Conservation (phyloP, 805 yeast genomes). For the Brettanomyces nanus region DNA sequence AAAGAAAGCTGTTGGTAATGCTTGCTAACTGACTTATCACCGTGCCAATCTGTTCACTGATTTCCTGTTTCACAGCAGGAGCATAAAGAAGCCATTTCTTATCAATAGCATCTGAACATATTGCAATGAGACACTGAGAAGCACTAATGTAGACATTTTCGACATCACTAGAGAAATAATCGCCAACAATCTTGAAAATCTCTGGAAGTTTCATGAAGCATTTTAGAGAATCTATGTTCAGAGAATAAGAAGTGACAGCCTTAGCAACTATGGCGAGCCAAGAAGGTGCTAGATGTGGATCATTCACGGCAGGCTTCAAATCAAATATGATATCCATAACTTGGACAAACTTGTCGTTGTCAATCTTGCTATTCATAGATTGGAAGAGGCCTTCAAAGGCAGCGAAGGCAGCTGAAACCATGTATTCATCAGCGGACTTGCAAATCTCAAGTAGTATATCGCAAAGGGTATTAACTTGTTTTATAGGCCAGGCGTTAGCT, state of each 20-base stretch:
- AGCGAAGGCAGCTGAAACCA: conserved; percentile 73
- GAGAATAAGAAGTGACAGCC: conserved; percentile 51
- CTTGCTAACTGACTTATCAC: conserved; percentile 44
- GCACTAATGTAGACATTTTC: conserved; percentile 64
- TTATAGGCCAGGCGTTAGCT: conserved; percentile 76
- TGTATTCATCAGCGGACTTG: conserved; percentile 73
- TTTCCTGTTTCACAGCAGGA: conserved; percentile 36
- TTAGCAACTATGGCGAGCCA: conserved; percentile 95
- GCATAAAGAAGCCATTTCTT: conserved; percentile 51
- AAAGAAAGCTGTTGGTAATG: conserved; percentile 45
- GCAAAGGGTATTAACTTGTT: conserved; percentile 62
- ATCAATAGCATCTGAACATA: conserved; percentile 59
- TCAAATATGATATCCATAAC: conserved; percentile 68
- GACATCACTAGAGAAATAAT: conserved; percentile 62
- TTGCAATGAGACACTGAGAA: conserved; percentile 78
- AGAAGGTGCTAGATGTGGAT: conserved; percentile 79
- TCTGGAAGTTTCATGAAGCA: conserved; percentile 51
- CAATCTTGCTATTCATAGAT: conserved; percentile 44
- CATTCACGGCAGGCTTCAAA: conserved; percentile 74
- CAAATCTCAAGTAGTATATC: conserved; percentile 69
- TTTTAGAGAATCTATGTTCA: conserved; percentile 35
- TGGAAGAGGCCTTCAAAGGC: conserved; percentile 78
- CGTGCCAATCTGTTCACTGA: conserved; percentile 49
- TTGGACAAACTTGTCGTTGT: conserved; percentile 53
- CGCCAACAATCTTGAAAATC: conserved; percentile 46